Conservation (phyloP, 352 stramenopile species). For the Phytopythium cucurbitacearum region DNA sequence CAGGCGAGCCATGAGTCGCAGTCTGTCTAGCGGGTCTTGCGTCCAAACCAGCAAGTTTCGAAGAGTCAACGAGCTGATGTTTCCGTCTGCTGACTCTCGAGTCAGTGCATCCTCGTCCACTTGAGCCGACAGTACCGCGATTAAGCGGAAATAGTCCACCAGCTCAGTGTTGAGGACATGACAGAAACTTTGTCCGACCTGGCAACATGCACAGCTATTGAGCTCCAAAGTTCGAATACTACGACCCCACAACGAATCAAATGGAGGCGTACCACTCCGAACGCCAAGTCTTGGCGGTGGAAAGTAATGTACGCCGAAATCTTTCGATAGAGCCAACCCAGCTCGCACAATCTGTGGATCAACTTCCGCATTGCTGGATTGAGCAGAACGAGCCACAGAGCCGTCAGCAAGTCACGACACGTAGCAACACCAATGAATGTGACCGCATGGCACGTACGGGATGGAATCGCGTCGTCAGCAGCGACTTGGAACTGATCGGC, state of each 20-base stretch:
- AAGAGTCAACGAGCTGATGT: constrained; percentile 73
- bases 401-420: no score
- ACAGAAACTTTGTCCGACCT: constrained; percentile 88
- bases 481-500: constrained; percentile 82
- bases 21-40: constrained; percentile 81
- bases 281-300: constrained; percentile 66
- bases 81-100: constrained; percentile 32
- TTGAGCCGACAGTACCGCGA: constrained; percentile 89
- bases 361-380: constrained; percentile 73
- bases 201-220: constrained; percentile 4
- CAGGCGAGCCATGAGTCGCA: constrained; percentile 87
- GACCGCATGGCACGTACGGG: constrained; percentile 40
- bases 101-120: constrained; percentile 78
- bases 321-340: constrained; percentile 90
- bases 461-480: constrained; percentile 63
- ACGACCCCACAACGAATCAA: background rate
- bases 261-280: constrained; percentile 51
- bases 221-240: background rate
- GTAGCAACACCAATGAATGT: no score
- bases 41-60: constrained; percentile 89
- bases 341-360: constrained; percentile 79
- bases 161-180: constrained; percentile 89
- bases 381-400: background rate
- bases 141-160: constrained; percentile 91
- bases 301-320: constrained; percentile 77